Conservation (phyloP, 768 basidiomycete genomes). For the Termitomyces titanicus region DNA sequence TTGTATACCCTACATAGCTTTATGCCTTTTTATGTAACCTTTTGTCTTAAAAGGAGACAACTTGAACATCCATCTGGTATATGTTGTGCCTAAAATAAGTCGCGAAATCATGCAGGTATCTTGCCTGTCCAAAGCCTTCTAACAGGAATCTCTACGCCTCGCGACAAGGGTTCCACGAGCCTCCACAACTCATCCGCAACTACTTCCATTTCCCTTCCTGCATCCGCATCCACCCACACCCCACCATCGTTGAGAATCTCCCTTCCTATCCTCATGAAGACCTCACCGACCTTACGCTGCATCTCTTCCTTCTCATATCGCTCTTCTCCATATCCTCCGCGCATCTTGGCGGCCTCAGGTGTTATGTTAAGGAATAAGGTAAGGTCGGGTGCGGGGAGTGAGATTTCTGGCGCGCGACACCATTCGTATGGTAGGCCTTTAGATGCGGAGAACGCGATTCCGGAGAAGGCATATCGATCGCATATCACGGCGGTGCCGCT, state of each 20-base stretch:
- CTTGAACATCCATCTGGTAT: background rate
- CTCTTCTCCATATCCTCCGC: constrained; percentile 85
- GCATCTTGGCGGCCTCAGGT: constrained; percentile 58
- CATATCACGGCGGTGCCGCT: constrained; percentile 75
- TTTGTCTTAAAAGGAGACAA: background rate
- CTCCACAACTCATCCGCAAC: constrained; percentile 58
- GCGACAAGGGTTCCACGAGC: constrained; percentile 39
- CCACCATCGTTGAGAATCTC: constrained; percentile 37
- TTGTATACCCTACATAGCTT: background rate
- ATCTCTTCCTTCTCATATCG: constrained; percentile 82
- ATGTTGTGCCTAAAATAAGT: background rate
- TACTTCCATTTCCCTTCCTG: constrained; percentile 42
- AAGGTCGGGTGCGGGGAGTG: constrained; percentile 86
- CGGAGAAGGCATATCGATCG: constrained; percentile 96
- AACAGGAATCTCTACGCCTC: constrained; percentile 38
- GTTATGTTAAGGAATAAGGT: constrained; percentile 83
- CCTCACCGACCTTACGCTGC: constrained; percentile 58
- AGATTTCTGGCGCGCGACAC: constrained; percentile 84
- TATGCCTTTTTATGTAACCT: background rate
- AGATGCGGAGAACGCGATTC: constrained; percentile 81
- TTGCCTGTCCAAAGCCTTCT: constrained; percentile 46
- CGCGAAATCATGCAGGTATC: background rate
- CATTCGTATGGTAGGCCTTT: constrained; percentile 74
- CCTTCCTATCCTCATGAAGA: constrained; percentile 54
- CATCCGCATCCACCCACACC: constrained; percentile 58